phyloP scores from a whole-genome alignment of 495 filamentous ascomycete species.

The Sordaria brevicollis region DNA sequence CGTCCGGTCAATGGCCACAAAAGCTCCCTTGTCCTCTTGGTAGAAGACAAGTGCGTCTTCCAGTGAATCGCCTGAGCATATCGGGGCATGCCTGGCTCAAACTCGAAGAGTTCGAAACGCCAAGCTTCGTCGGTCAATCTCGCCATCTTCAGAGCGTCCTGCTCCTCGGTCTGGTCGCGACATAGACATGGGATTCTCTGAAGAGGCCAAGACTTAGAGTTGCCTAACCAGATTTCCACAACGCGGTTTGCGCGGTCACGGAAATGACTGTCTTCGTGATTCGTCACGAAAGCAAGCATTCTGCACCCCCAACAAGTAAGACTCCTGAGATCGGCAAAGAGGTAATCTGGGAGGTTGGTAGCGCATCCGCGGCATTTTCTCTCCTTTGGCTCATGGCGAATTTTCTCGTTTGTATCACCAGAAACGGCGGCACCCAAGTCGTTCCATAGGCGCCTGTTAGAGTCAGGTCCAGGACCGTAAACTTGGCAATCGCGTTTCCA shows the following conservation, averaged over 20 bases:
- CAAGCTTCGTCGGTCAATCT: background rate
- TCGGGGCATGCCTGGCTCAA: background rate
- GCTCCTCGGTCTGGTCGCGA: background rate
- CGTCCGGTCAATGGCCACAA: background rate
- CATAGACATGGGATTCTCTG: background rate
- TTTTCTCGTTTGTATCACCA: slow-evolving; percentile 6
- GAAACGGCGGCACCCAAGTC: slow-evolving; percentile 13
- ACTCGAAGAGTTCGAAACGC: background rate
- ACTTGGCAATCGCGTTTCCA: background rate
- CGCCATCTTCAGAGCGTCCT: background rate
- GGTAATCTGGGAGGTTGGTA: background rate
- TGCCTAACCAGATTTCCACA: background rate
- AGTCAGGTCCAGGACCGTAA: background rate
- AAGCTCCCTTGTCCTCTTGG: background rate
- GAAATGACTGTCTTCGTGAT: slow-evolving; percentile 14
- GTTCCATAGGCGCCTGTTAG: background rate
- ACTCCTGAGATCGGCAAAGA: slow-evolving; percentile 1
- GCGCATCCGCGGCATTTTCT: slow-evolving; percentile 4
- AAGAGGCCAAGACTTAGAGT: background rate
- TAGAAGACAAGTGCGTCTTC: background rate
- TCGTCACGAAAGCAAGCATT: slow-evolving; percentile 3
- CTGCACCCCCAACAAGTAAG: slow-evolving; percentile 14
- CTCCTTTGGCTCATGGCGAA: background rate
- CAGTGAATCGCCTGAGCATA: background rate
- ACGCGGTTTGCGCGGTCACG: slow-evolving; percentile 3